Base-by-base conservation (phyloP, 2,329 filamentous ascomycete genomes). In the Cladosporium austrohemisphaericum region DNA sequence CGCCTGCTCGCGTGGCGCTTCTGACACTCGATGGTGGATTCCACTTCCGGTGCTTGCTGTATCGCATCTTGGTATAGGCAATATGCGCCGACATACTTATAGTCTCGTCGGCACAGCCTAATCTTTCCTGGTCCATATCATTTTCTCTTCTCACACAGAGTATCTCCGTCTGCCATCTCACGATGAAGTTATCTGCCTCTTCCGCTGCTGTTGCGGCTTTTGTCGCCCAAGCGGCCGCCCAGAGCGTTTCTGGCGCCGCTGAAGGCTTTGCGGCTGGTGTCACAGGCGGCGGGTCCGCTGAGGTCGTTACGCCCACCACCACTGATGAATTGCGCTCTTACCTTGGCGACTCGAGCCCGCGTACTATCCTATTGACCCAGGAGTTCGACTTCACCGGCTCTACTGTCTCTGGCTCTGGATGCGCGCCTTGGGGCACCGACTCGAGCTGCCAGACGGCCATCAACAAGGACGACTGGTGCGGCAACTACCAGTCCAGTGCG, bases 361-460 rank as follows among this genome's bases (percentile, higher is more conserved):
- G 79, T 19, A 75, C 77, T 52, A 83, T 85, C 57, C 71, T 84
- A 48, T 69, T 84, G 22, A 72, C 74, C 61, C 77, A 79, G 51
- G 64, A 62, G 14, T 62, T 76, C 60, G 75, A 80, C 68, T 83
- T 80, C 70, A 75, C 69, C 25, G 73, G 71, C 29, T 73, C 71
- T 9, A 75, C 70, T 3, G 70, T 69, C 4, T 77, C 70, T 22
- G 72, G 64, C 32, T 73, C 70, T 13, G 80, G 80, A 18, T 84
- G 81, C 58, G 75, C 79, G 13, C 80, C 80, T 2, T 49, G 46
- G 67, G 79, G 77, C 29, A 79, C 76, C 6, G 74, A 62, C 9
- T 80, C 58, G 20, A 73, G 63, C 11, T 81, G 81, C 66, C 80
- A 84, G 70, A 57, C 49, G n/a, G 77, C 80, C 55, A 82, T 84